Base-by-base conservation (phyloP, 2,329 filamentous ascomycete species). In the Aspergillus brunneoviolaceus region DNA sequence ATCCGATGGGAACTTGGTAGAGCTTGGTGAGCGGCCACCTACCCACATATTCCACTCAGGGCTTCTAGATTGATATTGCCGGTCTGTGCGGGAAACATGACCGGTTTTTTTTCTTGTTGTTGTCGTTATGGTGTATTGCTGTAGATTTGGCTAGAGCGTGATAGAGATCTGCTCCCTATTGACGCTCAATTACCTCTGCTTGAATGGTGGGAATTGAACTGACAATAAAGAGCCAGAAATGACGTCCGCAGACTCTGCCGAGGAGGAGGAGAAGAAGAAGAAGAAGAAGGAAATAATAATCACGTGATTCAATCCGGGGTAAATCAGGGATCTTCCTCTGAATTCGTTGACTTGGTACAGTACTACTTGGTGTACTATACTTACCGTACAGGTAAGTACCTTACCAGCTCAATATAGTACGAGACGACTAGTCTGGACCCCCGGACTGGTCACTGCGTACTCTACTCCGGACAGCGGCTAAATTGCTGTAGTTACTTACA, bases 21-120 rank as follows among this genome's bases (percentile, higher is more conserved):
- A 29, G 27, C 27, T 29, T 29, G 27, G 27, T 29, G 27, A 29
- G 27, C 9, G 27, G 27, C 27, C 48, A 64, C 85, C 69, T 76
- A 90, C 89, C 89, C 94, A 78, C 89, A 92, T 69, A 97, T 97
- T 57, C 94, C 94, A 68, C 91, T 96, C 70, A 97, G 87, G 62
- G 93, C 92, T 73, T 95, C 91, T 61, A 96, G 88, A 75, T 96
- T 90, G 67, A 97, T 82, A 76, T 90, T 89, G 63, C 65, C 70
- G 49, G 69, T 69, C 63, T 75, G 74, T 55, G 75, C 71, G 57
- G 78, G 77, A 61, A 76, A 74, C 74, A 76, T 76, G 47, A 50
- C 61, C 60, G 50, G 7, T 27, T 21, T 21, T 29, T 29, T 29
- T 9, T 29, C 58, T 11, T n/a, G 16, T 35, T 62, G 50, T 42